These are phyloP conservation scores for Phytophthora kernoviae DNA, from an alignment of 352 stramenopile species.

Conservation along the genomic window DNA sequence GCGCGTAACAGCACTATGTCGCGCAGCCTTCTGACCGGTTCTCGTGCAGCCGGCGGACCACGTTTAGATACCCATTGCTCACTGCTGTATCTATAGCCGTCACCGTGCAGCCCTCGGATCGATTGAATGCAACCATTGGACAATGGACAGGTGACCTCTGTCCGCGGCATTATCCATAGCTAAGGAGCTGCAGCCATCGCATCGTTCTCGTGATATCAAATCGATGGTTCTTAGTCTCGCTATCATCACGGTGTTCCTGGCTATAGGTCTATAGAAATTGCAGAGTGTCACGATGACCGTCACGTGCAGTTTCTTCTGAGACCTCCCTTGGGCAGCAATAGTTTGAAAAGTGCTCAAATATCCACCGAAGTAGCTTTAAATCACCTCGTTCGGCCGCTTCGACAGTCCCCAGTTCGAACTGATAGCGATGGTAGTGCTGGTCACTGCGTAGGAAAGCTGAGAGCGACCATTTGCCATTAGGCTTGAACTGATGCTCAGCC, in stretches of 20 bases:
- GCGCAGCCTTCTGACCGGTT: constrained; percentile 23
- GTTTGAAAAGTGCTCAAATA: constrained; percentile 29
- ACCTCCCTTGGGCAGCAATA: constrained; percentile 6
- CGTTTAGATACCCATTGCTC: constrained; percentile 20
- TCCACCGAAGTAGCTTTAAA: constrained; percentile 22
- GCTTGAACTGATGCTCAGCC: no score
- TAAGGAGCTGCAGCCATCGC: constrained; percentile 33
- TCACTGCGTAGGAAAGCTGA: constrained; percentile 21
- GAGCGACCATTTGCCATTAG: constrained; percentile 10
- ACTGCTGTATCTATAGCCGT: constrained; percentile 27
- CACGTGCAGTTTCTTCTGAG: no score
- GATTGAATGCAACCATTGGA: constrained; percentile 30
- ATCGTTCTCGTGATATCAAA: no score
- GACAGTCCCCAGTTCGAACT: constrained; percentile 29
- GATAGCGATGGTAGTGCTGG: constrained; percentile 17
- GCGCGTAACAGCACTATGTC: no score
- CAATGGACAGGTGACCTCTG: constrained; percentile 31
- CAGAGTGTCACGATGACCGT: no score
- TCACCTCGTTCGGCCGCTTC: constrained; percentile 20
- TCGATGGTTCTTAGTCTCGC: no score
- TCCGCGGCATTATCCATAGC: constrained; percentile 31
- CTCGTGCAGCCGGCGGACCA: constrained; percentile 30
- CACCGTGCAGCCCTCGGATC: constrained; percentile 21
- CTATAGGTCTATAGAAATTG: constrained; percentile 24
- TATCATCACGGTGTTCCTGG: no score